phyloP scores from a whole-genome alignment of 345 rosid species.

The Populus ilicifolia region DNA sequence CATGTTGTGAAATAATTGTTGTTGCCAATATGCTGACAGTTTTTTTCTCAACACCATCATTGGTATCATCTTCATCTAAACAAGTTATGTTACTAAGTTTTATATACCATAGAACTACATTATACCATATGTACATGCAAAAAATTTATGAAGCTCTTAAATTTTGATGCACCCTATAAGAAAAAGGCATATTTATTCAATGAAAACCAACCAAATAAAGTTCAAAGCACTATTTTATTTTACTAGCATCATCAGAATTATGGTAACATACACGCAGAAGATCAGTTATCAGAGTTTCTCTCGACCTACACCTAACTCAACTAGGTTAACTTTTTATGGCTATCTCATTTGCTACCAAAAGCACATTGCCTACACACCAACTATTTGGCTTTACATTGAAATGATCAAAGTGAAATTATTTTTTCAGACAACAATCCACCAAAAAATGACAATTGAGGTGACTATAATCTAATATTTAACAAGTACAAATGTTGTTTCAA shows the following conservation, averaged over 20 bases:
- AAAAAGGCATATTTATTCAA: slow-evolving; percentile 10
- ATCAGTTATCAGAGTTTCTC: slow-evolving; percentile 94
- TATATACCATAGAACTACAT: slow-evolving; percentile 75
- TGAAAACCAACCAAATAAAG: background rate
- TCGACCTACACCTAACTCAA: slow-evolving; percentile 94
- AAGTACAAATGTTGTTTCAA: no score
- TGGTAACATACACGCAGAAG: slow-evolving; percentile 65
- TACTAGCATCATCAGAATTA: slow-evolving; percentile 6
- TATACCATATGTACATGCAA: slow-evolving; percentile 83
- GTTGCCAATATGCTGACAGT: slow-evolving; percentile 53
- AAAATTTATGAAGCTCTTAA: slow-evolving; percentile 67
- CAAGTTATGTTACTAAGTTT: slow-evolving; percentile 68
- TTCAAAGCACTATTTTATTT: background rate
- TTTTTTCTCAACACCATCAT: slow-evolving; percentile 36
- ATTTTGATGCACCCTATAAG: slow-evolving; percentile 70
- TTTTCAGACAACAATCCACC: background rate
- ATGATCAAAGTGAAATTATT: slow-evolving; percentile 5
- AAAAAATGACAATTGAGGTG: background rate
- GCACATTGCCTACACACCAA: slow-evolving; percentile 90
- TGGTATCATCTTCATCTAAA: slow-evolving; percentile 31
- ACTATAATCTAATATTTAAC: background rate
- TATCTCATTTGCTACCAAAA: slow-evolving; percentile 95
- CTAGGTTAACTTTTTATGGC: slow-evolving; percentile 67
- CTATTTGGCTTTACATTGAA: slow-evolving; percentile 47
- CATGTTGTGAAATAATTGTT: slow-evolving; percentile 72